A percentile compares a stretch with the other conserved stretches of the same genome.
phyloP scores from a whole-genome alignment of 2,329 filamentous ascomycete species.

The Claviceps spartinae region DNA sequence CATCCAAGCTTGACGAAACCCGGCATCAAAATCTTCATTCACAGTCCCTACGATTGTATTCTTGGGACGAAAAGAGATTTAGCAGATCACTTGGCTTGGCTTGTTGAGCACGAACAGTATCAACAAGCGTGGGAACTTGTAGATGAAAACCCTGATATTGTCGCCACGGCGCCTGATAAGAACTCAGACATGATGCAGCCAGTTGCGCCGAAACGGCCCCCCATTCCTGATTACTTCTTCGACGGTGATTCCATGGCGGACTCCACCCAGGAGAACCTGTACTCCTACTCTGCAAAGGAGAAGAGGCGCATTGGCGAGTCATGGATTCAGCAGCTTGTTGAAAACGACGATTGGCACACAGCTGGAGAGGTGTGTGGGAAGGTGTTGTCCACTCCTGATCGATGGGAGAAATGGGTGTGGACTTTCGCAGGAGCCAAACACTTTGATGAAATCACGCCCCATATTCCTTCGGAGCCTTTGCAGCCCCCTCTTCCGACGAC shows the following conservation, averaged over 20 bases:
- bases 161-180: conserved; percentile 29
- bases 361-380: conserved; percentile 73
- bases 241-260: conserved; percentile 50
- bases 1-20: conserved; percentile 43
- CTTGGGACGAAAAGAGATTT: conserved; percentile 78
- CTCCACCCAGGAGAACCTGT: conserved; percentile 40
- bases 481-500: conserved; percentile 65
- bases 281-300: conserved; percentile 65
- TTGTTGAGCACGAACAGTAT: conserved; percentile 69
- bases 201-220: conserved; percentile 27
- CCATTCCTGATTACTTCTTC: conserved; percentile 50
- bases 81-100: conserved; percentile 73
- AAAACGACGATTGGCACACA: conserved; percentile 56
- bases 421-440: conserved; percentile 74
- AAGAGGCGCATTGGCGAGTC: conserved; percentile 84
- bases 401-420: conserved; percentile 96
- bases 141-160: conserved; percentile 71
- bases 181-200: conserved; percentile 25
- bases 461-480: conserved; percentile 66
- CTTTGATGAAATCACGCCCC: conserved; percentile 78
- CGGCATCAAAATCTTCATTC: conserved; percentile 70
- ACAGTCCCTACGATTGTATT: conserved; percentile 95
- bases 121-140: conserved; percentile 80
- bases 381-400: conserved; percentile 62
- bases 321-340: conserved; percentile 80